phyloP scores from a whole-genome alignment of 1,284 basidiomycete species.

The Leccinum pachyderme region DNA sequence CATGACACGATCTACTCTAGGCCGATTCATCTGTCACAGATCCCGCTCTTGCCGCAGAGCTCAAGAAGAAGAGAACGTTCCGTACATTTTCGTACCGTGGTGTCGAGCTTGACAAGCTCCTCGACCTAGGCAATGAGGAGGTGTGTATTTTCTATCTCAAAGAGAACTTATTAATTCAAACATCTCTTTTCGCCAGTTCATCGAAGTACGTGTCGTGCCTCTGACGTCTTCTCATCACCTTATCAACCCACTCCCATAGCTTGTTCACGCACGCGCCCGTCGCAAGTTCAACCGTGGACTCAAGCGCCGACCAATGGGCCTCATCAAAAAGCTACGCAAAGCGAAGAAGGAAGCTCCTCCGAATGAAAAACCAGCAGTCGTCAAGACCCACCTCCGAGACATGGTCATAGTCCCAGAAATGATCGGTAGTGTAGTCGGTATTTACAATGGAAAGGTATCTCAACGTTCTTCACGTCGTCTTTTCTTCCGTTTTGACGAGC shows the following conservation, averaged over 20 bases:
- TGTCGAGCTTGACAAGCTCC: conserved; percentile 94
- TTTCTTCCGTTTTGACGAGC: conserved; percentile 2
- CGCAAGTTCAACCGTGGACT: conserved; percentile 99
- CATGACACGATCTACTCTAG: conserved; percentile 38
- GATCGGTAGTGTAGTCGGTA: conserved; percentile 96
- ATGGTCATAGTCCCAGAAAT: conserved; percentile 99
- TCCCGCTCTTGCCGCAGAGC: conserved; percentile 84
- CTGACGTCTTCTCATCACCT: conserved; percentile 6
- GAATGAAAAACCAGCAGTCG: conserved; percentile 97
- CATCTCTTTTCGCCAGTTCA: conserved; percentile 48
- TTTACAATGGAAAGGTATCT: conserved; percentile 94
- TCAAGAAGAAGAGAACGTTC: conserved; percentile 98
- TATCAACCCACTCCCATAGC: conserved; percentile 43
- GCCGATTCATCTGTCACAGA: conserved; percentile 83
- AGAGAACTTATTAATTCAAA: neutral
- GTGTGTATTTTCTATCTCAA: conserved; percentile 43
- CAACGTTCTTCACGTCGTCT: neutral
- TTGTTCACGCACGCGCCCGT: conserved; percentile 98
- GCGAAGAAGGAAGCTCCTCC: conserved; percentile 98
- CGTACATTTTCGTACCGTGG: conserved; percentile 99
- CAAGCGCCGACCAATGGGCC: conserved; percentile 97
- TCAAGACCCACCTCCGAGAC: conserved; percentile 99
- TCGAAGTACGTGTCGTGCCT: conserved; percentile 55
- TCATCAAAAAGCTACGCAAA: conserved; percentile 99
- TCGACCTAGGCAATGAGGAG: conserved; percentile 95